Evolutionary conservation across 129 eudicot genomes (phyloP), one percentile per base, ranked within the genome.

Genomic region (Erigeron canadensis): DNA sequence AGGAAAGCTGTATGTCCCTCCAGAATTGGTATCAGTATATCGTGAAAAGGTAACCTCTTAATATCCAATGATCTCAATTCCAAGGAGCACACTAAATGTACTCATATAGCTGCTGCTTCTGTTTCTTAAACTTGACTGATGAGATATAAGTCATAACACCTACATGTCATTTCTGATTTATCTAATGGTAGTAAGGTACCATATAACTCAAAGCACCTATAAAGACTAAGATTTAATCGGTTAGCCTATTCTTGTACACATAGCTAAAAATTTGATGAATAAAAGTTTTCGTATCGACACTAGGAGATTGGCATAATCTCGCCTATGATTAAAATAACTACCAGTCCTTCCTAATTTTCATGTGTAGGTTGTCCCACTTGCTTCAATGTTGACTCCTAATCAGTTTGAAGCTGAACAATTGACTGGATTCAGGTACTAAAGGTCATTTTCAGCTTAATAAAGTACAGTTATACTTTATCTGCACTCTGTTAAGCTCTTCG

Each of bases 311-410:
- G 8, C 56, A 50, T 17, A 50, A 50, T 50, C 62, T 56, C 12
- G 7, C 71, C 12, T 66, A n/a, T 15, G 4, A 50, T 64, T 41
- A 18, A 9, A 16, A 39, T 48, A 63, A 63, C 8, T 51, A 16
- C 50, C 51, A 76, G 18, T 55, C 37, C 63, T 19, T 42, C 19
- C 2, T 44, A 4, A 22, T 9, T 18, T 22, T 80, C 51, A 22
- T 79, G 60, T 75, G 63, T 84, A 94, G 98, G 98, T 94, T 85
- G 96, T 94, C 67, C 98, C 97, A 71, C 93, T 94, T 82, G 96
- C 98, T 79, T 89, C 98, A 44, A 87, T 94, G 98, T 83, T 94
- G 91, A 94, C 98, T 60, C 98, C 98, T 47, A 94, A 94, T 83
- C 98, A 94, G 79, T 94, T 94, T 82, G 98, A 94, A 84, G 97